Base-by-base conservation (phyloP, 1,139 yeast species). In the Pneumocystis oryctolagi region DNA sequence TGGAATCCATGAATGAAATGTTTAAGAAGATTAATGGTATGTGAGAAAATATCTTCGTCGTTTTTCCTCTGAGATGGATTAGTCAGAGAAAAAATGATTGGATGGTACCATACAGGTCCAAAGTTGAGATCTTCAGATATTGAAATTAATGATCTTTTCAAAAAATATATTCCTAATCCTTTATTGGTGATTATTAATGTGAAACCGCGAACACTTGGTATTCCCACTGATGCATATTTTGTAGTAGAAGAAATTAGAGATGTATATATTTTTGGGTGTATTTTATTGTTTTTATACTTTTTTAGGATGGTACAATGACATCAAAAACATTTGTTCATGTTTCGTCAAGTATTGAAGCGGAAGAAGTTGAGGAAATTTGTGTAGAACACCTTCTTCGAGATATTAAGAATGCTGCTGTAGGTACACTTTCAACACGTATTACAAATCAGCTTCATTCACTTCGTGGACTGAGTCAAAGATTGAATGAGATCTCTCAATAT, bases 81-180 rank as follows among this genome's bases (percentile, higher is more conserved):
- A 47, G 55, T 98, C 34, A 89, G 88, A 76, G 99, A 94, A 73
- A 87, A 84, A 73, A 79, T 94, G 65, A 84, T 94, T 73, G 99
- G 99, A 12, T 94, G 99, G 99, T 94, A 94, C 73, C 99, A 94
- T 73, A 85, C 96, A 20, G 99, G 98, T 0, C 97, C 97, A 16
- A 89, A 90, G 74, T 80, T 94, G 69, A 84, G 83, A 70, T 82
- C 92, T 1, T 85, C 95, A 20, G 99, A 94, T 73, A 79, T 92
- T 68, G 88, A 87, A 72, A 92, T 94, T 71, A 92, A 90, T 71
- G 97, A 92, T 69, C 75, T 85, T 62, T 89, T 94, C 77, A 90
- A 87, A 74, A 85, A 83, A 70, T 92, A 89, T 73, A 84, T 92
- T 0, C 76, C 84, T 14, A 84, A 87, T 68, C 98, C 98, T 3